A percentile compares a stretch with the other conserved stretches of the same genome.
These are phyloP conservation scores for Daldinia sp. DNA, from an alignment of 2,329 filamentous ascomycete genomes.

Conservation along the genomic window DNA sequence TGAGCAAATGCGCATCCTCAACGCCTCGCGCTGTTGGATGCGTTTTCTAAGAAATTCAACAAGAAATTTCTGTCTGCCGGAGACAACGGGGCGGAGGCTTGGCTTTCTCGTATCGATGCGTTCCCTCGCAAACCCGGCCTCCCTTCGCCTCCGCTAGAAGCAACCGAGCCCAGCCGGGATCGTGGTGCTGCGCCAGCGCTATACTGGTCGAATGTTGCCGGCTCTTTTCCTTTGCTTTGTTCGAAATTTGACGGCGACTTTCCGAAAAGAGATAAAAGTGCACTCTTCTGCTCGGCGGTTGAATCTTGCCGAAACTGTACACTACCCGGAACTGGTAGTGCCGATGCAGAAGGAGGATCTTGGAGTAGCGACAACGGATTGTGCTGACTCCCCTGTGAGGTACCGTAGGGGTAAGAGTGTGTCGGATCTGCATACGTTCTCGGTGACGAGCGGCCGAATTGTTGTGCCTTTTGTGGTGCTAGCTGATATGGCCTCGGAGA, in stretches of 20 bases:
- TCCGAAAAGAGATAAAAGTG: constrained; percentile 69
- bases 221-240: constrained; percentile 47
- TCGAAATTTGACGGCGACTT: constrained; percentile 50
- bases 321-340: constrained; percentile 42
- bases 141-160: constrained; percentile 51
- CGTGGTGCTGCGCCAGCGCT: constrained; percentile 38
- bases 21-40: constrained; percentile 52
- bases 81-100: constrained; percentile 65
- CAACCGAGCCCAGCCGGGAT: constrained; percentile 56
- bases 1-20: constrained; percentile 17
- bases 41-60: constrained; percentile 74
- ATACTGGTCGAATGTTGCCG: constrained; percentile 37
- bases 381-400: constrained; percentile 31
- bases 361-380: constrained; percentile 40
- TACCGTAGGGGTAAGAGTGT: constrained; percentile 40
- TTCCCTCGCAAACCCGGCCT: constrained; percentile 32
- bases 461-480: constrained; percentile 31
- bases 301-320: constrained; percentile 49
- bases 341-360: constrained; percentile 43
- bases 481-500: constrained; percentile 37
- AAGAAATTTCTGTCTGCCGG: constrained; percentile 79
- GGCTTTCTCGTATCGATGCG: constrained; percentile 54
- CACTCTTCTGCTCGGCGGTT: constrained; percentile 54
- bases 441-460: constrained; percentile 31
- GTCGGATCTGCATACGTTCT: constrained; percentile 26